Conservation (phyloP, 2,329 filamentous ascomycete species). For the Colletotrichum lupini region DNA sequence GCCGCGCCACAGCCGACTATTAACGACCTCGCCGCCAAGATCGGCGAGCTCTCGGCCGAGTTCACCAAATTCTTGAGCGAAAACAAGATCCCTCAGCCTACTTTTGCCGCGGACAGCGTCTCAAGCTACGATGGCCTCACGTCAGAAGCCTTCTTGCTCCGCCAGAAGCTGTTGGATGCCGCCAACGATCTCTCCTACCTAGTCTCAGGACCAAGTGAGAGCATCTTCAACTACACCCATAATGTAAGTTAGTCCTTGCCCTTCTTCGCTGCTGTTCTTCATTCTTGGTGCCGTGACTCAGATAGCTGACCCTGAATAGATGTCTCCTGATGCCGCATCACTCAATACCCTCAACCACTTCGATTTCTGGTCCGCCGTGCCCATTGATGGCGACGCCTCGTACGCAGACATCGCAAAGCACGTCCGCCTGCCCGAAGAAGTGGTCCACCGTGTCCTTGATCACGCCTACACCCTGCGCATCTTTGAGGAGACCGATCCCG, state of each 20-base stretch:
- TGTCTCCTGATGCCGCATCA: constrained; percentile 54
- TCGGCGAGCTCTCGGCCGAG: constrained; percentile 54
- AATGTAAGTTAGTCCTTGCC: constrained; percentile 42
- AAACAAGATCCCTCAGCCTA: constrained; percentile 54
- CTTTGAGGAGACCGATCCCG: constrained; percentile 43
- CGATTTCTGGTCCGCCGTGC: constrained; percentile 63
- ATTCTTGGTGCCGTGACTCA: too few relatives aligned
- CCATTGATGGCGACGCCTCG: constrained; percentile 56
- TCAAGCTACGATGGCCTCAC: constrained; percentile 54
- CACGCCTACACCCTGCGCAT: constrained; percentile 52
- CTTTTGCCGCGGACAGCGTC: constrained; percentile 56
- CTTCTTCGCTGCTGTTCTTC: background rate
- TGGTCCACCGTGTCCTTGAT: constrained; percentile 50
- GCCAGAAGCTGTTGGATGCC: constrained; percentile 56
- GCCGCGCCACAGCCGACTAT: constrained; percentile 49
- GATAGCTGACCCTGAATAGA: constrained; percentile 40
- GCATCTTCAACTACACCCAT: constrained; percentile 57
- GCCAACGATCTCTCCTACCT: constrained; percentile 59
- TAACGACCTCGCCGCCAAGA: constrained; percentile 55
- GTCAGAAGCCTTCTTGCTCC: constrained; percentile 54
- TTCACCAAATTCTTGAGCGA: constrained; percentile 54
- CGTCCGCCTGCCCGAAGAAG: constrained; percentile 50
- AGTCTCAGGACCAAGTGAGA: constrained; percentile 60
- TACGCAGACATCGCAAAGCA: constrained; percentile 52
- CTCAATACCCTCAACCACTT: constrained; percentile 63